Conservation (phyloP, 495 filamentous ascomycete genomes). For the Jackrogersella multiformis region DNA sequence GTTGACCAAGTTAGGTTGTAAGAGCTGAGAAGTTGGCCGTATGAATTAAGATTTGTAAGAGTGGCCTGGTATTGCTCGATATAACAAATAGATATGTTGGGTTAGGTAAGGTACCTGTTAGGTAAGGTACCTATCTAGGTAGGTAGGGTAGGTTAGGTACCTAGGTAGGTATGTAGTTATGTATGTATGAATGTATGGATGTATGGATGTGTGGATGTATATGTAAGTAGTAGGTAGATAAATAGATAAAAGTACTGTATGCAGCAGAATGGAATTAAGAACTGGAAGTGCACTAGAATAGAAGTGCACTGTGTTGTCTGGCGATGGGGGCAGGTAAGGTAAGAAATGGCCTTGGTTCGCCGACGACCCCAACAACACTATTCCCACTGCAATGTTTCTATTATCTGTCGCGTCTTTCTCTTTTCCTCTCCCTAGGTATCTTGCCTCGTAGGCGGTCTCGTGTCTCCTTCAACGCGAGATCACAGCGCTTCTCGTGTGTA, state of each 20-base stretch:
- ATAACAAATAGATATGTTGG: constrained; percentile 7
- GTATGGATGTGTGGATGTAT: too few relatives aligned
- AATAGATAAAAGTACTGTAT: too few relatives aligned
- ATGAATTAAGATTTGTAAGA: constrained; percentile 8
- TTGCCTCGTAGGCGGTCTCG: not conserved
- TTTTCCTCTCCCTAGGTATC: not conserved
- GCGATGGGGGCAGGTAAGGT: constrained; percentile 15
- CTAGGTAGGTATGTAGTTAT: not conserved
- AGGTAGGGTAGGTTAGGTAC: not conserved
- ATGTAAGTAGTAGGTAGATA: too few relatives aligned
- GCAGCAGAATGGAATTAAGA: constrained; percentile 10
- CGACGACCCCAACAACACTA: constrained; percentile 20
- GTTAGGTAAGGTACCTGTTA: constrained; percentile 7
- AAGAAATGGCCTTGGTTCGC: constrained; percentile 4
- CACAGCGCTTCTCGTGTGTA: constrained; percentile 14
- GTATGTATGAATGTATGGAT: constrained; percentile 5
- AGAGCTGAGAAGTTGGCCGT: constrained; percentile 2
- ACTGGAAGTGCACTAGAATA: too few relatives aligned
- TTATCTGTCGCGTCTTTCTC: not conserved
- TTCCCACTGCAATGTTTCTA: constrained; percentile 14
- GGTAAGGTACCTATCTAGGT: constrained; percentile 15
- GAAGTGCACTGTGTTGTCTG: constrained; percentile 31
- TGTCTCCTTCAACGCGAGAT: constrained; percentile 13
- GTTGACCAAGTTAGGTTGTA: constrained; percentile 6
- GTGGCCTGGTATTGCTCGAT: constrained; percentile 2